Evolutionary conservation across 2,329 filamentous ascomycete genomes (phyloP).

Genomic region (Helicocarpus griseus): DNA sequence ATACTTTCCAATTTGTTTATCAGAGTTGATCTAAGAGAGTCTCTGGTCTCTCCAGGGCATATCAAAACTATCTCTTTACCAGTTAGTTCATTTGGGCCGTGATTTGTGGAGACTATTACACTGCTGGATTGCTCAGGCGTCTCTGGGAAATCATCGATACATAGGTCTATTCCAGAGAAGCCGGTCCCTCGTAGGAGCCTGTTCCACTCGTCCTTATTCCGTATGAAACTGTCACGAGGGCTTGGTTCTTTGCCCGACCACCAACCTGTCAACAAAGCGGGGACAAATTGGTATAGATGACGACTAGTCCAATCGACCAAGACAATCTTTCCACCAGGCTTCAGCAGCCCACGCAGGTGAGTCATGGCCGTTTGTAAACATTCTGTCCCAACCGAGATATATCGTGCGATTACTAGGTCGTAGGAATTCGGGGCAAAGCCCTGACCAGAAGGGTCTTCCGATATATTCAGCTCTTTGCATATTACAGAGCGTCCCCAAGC

Average conservation of each 20-base stretch:
- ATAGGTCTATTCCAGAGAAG: slow-evolving; percentile 1
- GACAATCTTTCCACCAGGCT: slow-evolving; percentile 35
- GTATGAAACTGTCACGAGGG: neutral
- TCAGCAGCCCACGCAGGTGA: slow-evolving; percentile 25
- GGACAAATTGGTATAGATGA: slow-evolving; percentile 20
- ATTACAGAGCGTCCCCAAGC: slow-evolving; percentile 11
- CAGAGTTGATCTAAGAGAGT: neutral
- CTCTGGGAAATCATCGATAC: neutral
- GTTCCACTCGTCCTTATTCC: neutral
- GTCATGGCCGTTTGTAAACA: slow-evolving; percentile 17
- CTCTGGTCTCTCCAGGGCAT: neutral
- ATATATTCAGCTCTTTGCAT: slow-evolving; percentile 22
- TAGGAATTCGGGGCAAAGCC: slow-evolving; percentile 21
- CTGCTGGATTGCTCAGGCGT: neutral
- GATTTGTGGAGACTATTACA: neutral
- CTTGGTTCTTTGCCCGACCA: slow-evolving; percentile 15
- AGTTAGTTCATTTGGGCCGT: neutral
- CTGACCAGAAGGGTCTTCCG: slow-evolving; percentile 20
- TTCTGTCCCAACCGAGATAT: slow-evolving; percentile 30
- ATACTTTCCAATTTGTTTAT: neutral
- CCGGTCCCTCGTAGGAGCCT: neutral
- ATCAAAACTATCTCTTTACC: neutral
- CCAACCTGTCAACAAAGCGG: slow-evolving; percentile 21
- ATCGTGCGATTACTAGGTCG: slow-evolving; percentile 26
- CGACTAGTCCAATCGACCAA: slow-evolving; percentile 28